Evolutionary conservation across 2,329 filamentous ascomycete genomes (phyloP).

Genomic region (Delphinella strobiligena): DNA sequence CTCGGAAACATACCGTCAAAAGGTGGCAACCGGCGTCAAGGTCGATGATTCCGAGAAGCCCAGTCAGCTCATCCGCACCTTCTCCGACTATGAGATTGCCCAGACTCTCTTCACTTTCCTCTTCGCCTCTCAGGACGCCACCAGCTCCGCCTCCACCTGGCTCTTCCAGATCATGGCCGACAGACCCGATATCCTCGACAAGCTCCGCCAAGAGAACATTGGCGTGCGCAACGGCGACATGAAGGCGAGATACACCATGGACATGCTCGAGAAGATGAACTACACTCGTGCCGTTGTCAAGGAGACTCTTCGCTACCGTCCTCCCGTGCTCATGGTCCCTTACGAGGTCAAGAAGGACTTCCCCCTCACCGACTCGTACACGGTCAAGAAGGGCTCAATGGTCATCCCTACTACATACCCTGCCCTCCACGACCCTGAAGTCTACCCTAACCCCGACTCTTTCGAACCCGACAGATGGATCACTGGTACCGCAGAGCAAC

Average conservation of each 20-base stretch:
- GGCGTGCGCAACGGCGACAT: slow-evolving; percentile 62
- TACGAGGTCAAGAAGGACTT: slow-evolving; percentile 93
- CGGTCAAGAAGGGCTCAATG: slow-evolving; percentile 93
- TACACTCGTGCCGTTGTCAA: slow-evolving; percentile 89
- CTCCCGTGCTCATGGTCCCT: slow-evolving; percentile 93
- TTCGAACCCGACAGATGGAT: slow-evolving; percentile 92
- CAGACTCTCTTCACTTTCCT: slow-evolving; percentile 94
- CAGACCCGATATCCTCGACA: slow-evolving; percentile 81
- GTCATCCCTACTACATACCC: slow-evolving; percentile 85
- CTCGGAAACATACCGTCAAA: slow-evolving; percentile 69
- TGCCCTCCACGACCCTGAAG: slow-evolving; percentile 81
- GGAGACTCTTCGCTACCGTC: slow-evolving; percentile 84
- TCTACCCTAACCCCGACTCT: slow-evolving; percentile 77
- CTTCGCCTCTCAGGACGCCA: slow-evolving; percentile 95
- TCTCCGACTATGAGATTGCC: slow-evolving; percentile 81
- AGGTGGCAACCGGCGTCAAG: slow-evolving; percentile 57
- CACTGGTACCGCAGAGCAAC: slow-evolving; percentile 74
- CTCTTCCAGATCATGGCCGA: slow-evolving; percentile 90
- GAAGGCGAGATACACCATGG: slow-evolving; percentile 60
- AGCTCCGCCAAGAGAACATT: slow-evolving; percentile 84
- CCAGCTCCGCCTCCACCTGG: slow-evolving; percentile 87
- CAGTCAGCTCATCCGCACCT: slow-evolving; percentile 67
- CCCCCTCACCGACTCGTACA: slow-evolving; percentile 77
- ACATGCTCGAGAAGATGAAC: slow-evolving; percentile 74
- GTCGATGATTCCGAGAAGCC: slow-evolving; percentile 62